Evolutionary conservation across 169 alveolate species (phyloP).

Genomic region (Plasmodium adleri): DNA sequence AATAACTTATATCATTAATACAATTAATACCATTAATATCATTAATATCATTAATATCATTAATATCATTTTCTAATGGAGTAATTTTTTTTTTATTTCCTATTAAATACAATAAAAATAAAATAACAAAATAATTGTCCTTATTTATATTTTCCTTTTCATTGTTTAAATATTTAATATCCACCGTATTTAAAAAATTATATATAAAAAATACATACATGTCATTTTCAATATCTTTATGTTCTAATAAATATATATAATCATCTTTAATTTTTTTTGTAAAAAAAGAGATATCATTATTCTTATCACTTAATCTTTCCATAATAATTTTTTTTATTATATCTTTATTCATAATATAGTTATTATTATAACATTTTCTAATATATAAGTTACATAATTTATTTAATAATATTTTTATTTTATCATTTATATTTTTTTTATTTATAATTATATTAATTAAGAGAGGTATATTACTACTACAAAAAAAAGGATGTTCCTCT

Average conservation of each 20-base stretch:
- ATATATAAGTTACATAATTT: slow-evolving; percentile 24
- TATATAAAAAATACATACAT: slow-evolving; percentile 11
- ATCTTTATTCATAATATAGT: slow-evolving; percentile 1
- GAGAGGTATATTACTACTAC: background rate
- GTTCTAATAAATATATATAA: slow-evolving; percentile 16
- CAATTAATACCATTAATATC: no score
- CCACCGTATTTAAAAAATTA: slow-evolving; percentile 5
- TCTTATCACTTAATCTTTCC: background rate
- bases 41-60: background rate
- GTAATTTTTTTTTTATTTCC: slow-evolving; percentile 15
- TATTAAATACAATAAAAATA: slow-evolving; percentile 37
- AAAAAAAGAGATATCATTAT: background rate
- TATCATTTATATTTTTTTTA: slow-evolving; percentile 3
- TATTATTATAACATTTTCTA: slow-evolving; percentile 3
- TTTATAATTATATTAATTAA: slow-evolving; percentile 24
- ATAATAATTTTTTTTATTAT: slow-evolving; percentile 26
- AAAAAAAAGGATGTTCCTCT: no score
- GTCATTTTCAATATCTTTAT: slow-evolving; percentile 29
- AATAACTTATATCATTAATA: no score
- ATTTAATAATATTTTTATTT: background rate
- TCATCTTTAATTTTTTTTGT: slow-evolving; percentile 20
- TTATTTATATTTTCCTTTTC: slow-evolving; percentile 17
- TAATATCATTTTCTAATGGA: slow-evolving; percentile 4
- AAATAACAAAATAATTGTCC: slow-evolving; percentile 39
- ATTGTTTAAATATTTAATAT: slow-evolving; percentile 2